Evolutionary conservation across 2,329 filamentous ascomycete species (phyloP), one percentile per base, ranked within the genome.

Genomic region (Orbilia oligospora): DNA sequence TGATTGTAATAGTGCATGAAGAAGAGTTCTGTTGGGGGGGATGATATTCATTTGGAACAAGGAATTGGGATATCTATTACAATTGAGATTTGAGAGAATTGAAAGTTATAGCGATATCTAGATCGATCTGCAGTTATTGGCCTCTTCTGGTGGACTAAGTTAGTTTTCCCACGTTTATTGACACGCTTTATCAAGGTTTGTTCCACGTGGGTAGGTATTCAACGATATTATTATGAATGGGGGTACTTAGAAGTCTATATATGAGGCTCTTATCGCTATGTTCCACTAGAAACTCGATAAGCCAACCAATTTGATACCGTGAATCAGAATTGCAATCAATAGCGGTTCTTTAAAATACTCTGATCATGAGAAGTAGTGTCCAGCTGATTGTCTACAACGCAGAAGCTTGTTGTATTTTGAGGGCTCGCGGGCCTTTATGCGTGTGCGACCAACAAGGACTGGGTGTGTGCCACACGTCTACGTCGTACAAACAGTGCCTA

Each of bases 41-140:
- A 12, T 16, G 12, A 16, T 2, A 5, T 16, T 12, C 38, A 44
- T 44, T 44, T 44, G 16, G 38, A 20, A 46, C 8, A 5, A 20
- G 10, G 44, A 46, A 36, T 36, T 9, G 33, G 5, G 9, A 9
- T 20, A 46, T 20, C n/a, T 46, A 46, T 20, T 46, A n/a, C 16
- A 46, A 27, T 27, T 61, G 51, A 30, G 49, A 53, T 8, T 20
- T 16, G 55, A 64, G 44, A 64, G 27, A 30, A 30, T 30, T 36
- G 61, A 65, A 65, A n/a, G 4, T 65, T 65, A 65, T 33, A 33
- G 41, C 41, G 10, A 67, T 51, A 51, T 51, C 9, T 24, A 12
- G 16, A 46, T 46, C 38, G 38, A 44, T 44, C 38, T n/a, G n/a
- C 38, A 5, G 3, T 16, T 16, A 44, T 44, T 44, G 14, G 16